These are phyloP conservation scores for Tremella fuciformis DNA, from an alignment of 768 basidiomycete genomes.

Conservation along the genomic window DNA sequence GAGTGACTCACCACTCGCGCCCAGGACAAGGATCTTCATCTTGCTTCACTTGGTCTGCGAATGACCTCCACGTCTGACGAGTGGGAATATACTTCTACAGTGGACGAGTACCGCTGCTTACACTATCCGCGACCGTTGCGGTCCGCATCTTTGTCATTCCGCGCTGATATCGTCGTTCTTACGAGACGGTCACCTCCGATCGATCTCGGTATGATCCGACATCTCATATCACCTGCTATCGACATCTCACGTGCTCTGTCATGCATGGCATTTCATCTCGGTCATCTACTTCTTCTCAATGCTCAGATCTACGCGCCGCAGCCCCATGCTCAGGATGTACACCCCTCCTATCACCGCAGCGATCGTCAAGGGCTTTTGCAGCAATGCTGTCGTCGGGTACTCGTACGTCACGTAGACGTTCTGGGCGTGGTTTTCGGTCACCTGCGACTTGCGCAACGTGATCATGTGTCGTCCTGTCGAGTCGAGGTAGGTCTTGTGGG, in stretches of 20 bases:
- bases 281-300: conserved; percentile 49
- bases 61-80: too few relatives aligned
- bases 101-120: too few relatives aligned
- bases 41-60: not conserved
- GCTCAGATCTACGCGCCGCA: conserved; percentile 60
- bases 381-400: conserved; percentile 72
- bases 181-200: too few relatives aligned
- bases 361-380: conserved; percentile 81
- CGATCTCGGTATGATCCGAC: too few relatives aligned
- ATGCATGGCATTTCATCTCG: not conserved
- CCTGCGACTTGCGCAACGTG: conserved; percentile 66
- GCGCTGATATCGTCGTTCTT: too few relatives aligned
- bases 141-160: too few relatives aligned
- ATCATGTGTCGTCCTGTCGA: conserved; percentile 80
- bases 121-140: too few relatives aligned
- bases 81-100: too few relatives aligned
- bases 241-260: not conserved
- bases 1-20: conserved; percentile 50
- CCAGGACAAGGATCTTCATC: conserved; percentile 50
- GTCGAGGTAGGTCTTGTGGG: conserved; percentile 84
- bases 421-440: conserved; percentile 75
- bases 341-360: conserved; percentile 56
- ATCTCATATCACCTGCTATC: too few relatives aligned
- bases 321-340: conserved; percentile 43
- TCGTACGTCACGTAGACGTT: conserved; percentile 85